Conservation (phyloP, 2,329 filamentous ascomycete genomes). For the Penicillium verrucosum region DNA sequence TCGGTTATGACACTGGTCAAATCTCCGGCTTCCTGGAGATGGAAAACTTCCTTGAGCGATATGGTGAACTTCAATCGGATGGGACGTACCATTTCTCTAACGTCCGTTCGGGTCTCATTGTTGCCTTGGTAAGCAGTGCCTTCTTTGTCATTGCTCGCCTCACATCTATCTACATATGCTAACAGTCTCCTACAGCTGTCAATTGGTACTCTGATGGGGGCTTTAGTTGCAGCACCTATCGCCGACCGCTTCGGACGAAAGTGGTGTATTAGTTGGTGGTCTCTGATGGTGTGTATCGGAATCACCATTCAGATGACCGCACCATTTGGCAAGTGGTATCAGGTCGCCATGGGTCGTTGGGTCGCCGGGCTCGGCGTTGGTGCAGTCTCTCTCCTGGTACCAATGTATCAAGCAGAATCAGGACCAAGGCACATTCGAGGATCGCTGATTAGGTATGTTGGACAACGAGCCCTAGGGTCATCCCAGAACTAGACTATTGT, state of each 20-base stretch:
- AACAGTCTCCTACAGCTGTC: slow-evolving; percentile 31
- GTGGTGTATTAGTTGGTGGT: slow-evolving; percentile 43
- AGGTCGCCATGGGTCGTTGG: slow-evolving; percentile 43
- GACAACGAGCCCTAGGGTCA: too few species aligned
- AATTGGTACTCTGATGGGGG: slow-evolving; percentile 44
- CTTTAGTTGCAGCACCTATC: slow-evolving; percentile 40
- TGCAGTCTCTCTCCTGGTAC: slow-evolving; percentile 42
- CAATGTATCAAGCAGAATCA: slow-evolving; percentile 47
- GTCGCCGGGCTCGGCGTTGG: slow-evolving; percentile 46
- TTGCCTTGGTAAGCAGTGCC: slow-evolving; percentile 34
- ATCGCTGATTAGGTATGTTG: slow-evolving; percentile 37
- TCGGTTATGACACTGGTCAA: slow-evolving; percentile 45
- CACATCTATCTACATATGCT: background rate
- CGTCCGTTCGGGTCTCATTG: slow-evolving; percentile 43
- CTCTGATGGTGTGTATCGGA: slow-evolving; percentile 38
- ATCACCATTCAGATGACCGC: slow-evolving; percentile 45
- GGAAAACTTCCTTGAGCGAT: slow-evolving; percentile 40
- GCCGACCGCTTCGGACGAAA: slow-evolving; percentile 44
- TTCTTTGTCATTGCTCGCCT: background rate
- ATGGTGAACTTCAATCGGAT: slow-evolving; percentile 31
- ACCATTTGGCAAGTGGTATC: slow-evolving; percentile 37
- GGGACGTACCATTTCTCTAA: slow-evolving; percentile 40
- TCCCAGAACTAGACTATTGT: background rate
- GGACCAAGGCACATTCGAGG: slow-evolving; percentile 47
- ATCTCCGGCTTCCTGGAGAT: slow-evolving; percentile 46